Evolutionary conservation across 345 rosid species (phyloP).

Genomic region (Dimocarpus longan): DNA sequence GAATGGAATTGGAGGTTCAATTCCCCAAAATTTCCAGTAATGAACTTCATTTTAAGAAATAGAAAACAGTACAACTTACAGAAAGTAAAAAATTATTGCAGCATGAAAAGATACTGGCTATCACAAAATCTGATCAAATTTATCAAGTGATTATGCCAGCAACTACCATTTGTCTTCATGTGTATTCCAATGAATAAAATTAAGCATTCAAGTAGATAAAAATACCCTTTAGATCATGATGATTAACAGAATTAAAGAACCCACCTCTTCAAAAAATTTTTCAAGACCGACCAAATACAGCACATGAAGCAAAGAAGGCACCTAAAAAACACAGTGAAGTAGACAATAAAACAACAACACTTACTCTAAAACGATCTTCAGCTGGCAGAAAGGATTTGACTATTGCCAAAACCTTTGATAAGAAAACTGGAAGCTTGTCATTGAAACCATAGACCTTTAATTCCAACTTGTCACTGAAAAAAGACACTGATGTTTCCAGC

Average conservation of each 20-base stretch:
- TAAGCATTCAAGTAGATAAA: conserved; percentile 1
- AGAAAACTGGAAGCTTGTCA: conserved; percentile 77
- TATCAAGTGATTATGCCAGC: neutral
- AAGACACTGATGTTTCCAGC: conserved; percentile 79
- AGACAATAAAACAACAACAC: neutral
- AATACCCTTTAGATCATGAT: conserved; percentile 1
- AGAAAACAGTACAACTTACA: neutral
- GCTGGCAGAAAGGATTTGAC: conserved; percentile 80
- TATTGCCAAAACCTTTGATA: conserved; percentile 65
- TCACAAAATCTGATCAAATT: neutral
- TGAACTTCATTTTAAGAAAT: neutral
- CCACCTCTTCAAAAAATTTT: neutral
- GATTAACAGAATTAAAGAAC: neutral
- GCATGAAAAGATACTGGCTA: neutral
- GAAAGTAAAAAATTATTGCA: neutral
- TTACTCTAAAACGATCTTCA: conserved; percentile 79
- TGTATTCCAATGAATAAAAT: neutral
- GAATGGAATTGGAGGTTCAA: neutral
- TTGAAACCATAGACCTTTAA: conserved; percentile 90
- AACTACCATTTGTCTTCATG: neutral
- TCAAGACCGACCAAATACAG: neutral
- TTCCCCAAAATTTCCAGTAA: neutral
- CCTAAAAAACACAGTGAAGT: neutral
- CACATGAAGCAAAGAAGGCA: neutral
- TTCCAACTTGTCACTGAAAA: conserved; percentile 78